Conservation (phyloP, 1,284 basidiomycete species). For the Entoloma clypeatum region DNA sequence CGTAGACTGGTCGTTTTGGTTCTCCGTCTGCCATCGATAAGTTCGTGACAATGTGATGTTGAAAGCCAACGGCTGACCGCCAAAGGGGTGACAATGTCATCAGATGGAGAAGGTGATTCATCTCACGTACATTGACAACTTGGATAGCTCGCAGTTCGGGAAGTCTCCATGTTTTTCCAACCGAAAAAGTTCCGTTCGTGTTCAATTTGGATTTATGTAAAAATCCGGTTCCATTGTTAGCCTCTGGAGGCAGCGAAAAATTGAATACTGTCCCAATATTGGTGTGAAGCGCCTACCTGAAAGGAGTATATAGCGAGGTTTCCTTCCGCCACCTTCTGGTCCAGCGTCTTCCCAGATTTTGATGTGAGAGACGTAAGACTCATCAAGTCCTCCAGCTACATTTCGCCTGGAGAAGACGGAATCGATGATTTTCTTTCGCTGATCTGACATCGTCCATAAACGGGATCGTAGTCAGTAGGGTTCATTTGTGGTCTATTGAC, state of each 20-base stretch:
- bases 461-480: too few species aligned
- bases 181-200: slow-evolving; percentile 91
- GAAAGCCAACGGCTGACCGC: slow-evolving; percentile 60
- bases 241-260: slow-evolving; percentile 43
- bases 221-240: slow-evolving; percentile 61
- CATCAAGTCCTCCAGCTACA: slow-evolving; percentile 59
- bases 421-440: slow-evolving; percentile 68
- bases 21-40: slow-evolving; percentile 86
- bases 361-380: slow-evolving; percentile 80
- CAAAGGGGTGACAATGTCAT: neutral
- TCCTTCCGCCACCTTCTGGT: slow-evolving; percentile 60
- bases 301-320: slow-evolving; percentile 83
- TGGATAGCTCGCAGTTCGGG: slow-evolving; percentile 79
- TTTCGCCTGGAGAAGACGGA: slow-evolving; percentile 80
- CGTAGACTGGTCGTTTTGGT: slow-evolving; percentile 59
- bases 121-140: slow-evolving; percentile 62
- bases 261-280: slow-evolving; percentile 15
- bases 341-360: slow-evolving; percentile 86
- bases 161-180: slow-evolving; percentile 96
- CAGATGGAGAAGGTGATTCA: neutral
- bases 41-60: slow-evolving; percentile 81
- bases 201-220: slow-evolving; percentile 97
- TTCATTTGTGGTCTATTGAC: too few species aligned
- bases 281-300: slow-evolving; percentile 60
- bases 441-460: slow-evolving; percentile 70